Evolutionary conservation across 768 basidiomycete genomes (phyloP), one percentile per base, ranked within the genome.

Genomic region (Auricularia sp.): DNA sequence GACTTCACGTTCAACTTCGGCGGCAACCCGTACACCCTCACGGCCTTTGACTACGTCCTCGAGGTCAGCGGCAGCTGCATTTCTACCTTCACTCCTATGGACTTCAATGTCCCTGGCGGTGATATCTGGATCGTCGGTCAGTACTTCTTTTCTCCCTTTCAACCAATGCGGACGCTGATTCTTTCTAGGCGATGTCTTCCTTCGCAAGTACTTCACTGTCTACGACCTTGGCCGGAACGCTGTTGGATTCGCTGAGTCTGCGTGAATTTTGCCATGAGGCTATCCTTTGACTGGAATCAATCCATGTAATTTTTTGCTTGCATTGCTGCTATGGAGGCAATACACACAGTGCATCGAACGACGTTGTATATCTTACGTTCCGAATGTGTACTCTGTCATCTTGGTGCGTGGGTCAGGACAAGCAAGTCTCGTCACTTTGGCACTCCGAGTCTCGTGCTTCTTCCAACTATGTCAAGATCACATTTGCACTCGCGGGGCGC

Each of bases 11-110:
- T 99, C 81, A 82, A 79, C 76, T 94, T 99, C 69, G 82, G 81
- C 66, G 92, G 91, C 74, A 85, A 88, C 74, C 75, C 84, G 1
- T 98, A 91, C 78, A 77, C 87, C 1, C 77, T 99, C 71, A 84
- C 87, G 75, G 90, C 87, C 39, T 81, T 79, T 3, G 96, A 98
- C 74, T 98, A 99, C 77, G 80, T 98, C 70, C 82, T 99, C 62
- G 81, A 98, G 67, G 83, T 96, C 14, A 88, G 90, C 74, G 93
- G 92, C 33, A 92, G 92, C 16, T 99, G 97, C 75, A 90, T 99
- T 68, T 94, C 92, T 21, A 79, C 95, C 18, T 99, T 99, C 82
- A 90, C 86, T 56, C 92, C 90, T 29, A 76, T 98, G 77, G 94
- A 98, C 73, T 88, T 97, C 78, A 90, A 92, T 70, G 72, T 91